Percentiles rank a stretch among this genome's conserved stretches.
phyloP scores from a whole-genome alignment of 176 grass and related monocot species.

The Bonia amplexicaulis region DNA sequence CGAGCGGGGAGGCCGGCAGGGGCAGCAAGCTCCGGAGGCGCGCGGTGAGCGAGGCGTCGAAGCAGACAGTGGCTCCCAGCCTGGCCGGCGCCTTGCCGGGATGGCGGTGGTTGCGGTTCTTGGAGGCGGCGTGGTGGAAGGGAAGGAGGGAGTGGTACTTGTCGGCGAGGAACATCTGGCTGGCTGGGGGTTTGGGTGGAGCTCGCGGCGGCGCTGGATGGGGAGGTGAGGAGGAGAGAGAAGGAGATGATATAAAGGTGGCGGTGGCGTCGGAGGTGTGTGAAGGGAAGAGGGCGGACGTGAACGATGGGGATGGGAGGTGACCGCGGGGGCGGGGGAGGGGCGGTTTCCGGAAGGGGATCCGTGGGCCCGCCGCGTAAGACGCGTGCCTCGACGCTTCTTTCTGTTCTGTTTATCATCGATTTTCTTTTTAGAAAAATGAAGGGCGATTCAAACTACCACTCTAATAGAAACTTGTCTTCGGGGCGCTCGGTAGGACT shows the following conservation, averaged over 20 bases:
- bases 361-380: constrained; percentile 22
- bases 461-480: too few relatives aligned
- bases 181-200: not conserved
- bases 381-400: not conserved
- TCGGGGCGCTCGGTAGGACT: too few relatives aligned
- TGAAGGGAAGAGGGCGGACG: not conserved
- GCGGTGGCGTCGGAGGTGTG: constrained; percentile 22
- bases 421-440: not conserved
- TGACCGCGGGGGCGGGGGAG: not conserved
- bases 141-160: constrained; percentile 45
- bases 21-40: constrained; percentile 37
- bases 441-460: too few relatives aligned
- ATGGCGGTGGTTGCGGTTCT: not conserved
- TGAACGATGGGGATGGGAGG: not conserved
- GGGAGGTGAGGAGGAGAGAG: not conserved
- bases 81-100: not conserved
- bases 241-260: constrained; percentile 7
- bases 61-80: not conserved
- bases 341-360: too few relatives aligned
- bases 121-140: not conserved
- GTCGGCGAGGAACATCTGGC: constrained; percentile 65
- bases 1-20: constrained; percentile 30
- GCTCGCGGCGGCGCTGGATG: constrained; percentile 1
- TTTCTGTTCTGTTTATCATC: not conserved
- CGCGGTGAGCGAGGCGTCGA: constrained; percentile 36